These are phyloP conservation scores for Sisymbrium altissimum DNA, from an alignment of 345 rosid genomes.

Conservation along the genomic window DNA sequence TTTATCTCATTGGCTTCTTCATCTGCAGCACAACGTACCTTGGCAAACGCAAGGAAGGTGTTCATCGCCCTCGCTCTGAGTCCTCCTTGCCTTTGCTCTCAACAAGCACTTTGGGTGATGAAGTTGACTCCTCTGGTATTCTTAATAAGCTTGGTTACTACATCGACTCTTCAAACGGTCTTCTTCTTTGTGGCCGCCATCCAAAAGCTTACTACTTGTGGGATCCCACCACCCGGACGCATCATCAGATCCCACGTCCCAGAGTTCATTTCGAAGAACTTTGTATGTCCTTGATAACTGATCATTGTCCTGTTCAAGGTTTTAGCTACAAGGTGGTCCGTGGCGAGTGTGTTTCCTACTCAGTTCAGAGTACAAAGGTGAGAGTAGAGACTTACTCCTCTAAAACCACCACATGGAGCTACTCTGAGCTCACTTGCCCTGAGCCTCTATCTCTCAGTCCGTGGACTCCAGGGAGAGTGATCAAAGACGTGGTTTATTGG, in stretches of 20 bases:
- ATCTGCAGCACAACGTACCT: slow-evolving; percentile 49
- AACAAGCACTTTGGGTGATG: slow-evolving; percentile 54
- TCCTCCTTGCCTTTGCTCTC: slow-evolving; percentile 53
- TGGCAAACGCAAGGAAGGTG: slow-evolving; percentile 38
- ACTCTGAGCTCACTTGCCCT: slow-evolving; percentile 43
- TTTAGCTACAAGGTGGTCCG: slow-evolving; percentile 52
- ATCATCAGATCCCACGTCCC: slow-evolving; percentile 46
- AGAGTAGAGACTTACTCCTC: slow-evolving; percentile 51
- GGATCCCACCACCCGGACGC: slow-evolving; percentile 41
- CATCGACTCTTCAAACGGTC: slow-evolving; percentile 57
- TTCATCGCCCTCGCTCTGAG: slow-evolving; percentile 46
- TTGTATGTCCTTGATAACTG: slow-evolving; percentile 57
- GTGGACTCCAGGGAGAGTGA: slow-evolving; percentile 53
- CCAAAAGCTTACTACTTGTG: slow-evolving; percentile 60
- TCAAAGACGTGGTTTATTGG: slow-evolving; percentile 52
- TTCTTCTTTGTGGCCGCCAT: slow-evolving; percentile 68
- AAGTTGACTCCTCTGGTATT: slow-evolving; percentile 43
- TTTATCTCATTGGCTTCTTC: slow-evolving; percentile 54
- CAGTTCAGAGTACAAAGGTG: slow-evolving; percentile 32
- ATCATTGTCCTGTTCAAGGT: slow-evolving; percentile 37
- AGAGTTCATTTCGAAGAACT: slow-evolving; percentile 53
- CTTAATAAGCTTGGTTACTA: slow-evolving; percentile 56
- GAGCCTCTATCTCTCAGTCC: slow-evolving; percentile 44
- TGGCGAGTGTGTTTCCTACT: slow-evolving; percentile 47
- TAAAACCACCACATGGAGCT: slow-evolving; percentile 52